phyloP scores from a whole-genome alignment of 352 stramenopile genomes.

The Halophytophthora polymorphica region DNA sequence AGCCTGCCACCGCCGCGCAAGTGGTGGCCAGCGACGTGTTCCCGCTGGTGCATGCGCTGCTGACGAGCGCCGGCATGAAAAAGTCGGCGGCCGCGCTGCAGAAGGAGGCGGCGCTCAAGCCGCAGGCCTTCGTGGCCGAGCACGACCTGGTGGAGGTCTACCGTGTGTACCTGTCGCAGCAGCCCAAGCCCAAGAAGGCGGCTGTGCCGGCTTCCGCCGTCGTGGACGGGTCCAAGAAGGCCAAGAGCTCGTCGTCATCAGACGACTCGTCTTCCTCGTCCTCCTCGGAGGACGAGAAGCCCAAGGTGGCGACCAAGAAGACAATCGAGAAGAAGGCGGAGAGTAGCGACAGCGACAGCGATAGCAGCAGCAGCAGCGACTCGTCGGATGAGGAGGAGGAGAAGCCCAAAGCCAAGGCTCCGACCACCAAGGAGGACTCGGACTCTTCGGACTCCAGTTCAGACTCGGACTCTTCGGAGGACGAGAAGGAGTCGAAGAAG shows the following conservation, averaged over 20 bases:
- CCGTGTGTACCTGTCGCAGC: constrained; percentile 58
- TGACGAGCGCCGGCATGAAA: constrained; percentile 64
- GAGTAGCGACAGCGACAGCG: constrained; percentile 9
- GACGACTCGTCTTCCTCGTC: constrained; percentile 31
- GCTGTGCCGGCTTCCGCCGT: constrained; percentile 52
- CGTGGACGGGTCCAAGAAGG: constrained; percentile 53
- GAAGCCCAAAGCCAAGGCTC: constrained; percentile 15
- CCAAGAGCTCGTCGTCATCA: constrained; percentile 17
- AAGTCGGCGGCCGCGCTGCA: constrained; percentile 58
- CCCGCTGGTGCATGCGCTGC: constrained; percentile 68
- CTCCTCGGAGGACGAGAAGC: constrained; percentile 25
- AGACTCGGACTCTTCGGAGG: constrained; percentile 52
- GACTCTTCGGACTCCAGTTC: constrained; percentile 36
- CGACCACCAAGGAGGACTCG: constrained; percentile 25
- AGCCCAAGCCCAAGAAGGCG: constrained; percentile 46
- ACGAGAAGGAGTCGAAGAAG: constrained; percentile 27
- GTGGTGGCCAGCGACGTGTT: constrained; percentile 75
- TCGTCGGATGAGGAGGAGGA: constrained; percentile 23
- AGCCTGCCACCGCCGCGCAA: background rate
- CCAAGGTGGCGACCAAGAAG: constrained; percentile 18
- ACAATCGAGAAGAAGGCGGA: constrained; percentile 18
- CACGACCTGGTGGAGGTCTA: constrained; percentile 78
- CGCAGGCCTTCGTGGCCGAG: constrained; percentile 51
- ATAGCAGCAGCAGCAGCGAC: constrained; percentile 15
- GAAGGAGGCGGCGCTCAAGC: constrained; percentile 74